A percentile compares a stretch with the other conserved stretches of the same genome.
Evolutionary conservation across 1,139 yeast genomes (phyloP).

Genomic region (Yamadazyma friedrichii): DNA sequence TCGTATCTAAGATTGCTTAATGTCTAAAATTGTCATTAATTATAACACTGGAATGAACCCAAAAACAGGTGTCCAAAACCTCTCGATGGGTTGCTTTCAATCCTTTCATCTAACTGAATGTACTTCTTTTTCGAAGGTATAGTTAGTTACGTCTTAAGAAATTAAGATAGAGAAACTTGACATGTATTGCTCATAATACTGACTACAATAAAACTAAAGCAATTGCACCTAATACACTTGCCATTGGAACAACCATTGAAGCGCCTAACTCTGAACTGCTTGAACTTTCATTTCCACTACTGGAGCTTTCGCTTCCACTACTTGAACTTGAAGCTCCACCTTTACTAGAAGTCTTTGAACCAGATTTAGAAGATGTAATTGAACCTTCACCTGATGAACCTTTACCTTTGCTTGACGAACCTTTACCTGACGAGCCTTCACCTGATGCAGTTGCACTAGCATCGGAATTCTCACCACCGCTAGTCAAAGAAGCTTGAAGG

Average conservation of each 20-base stretch:
- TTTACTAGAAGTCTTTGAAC: not conserved
- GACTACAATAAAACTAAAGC: conserved; percentile 5
- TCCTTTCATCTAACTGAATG: no score
- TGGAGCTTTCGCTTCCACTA: not conserved
- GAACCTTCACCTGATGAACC: not conserved
- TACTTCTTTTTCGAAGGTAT: not conserved
- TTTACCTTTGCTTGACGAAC: no score
- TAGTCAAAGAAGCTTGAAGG: not conserved
- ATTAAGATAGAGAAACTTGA: not conserved
- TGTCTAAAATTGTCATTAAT: no score
- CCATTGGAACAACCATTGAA: conserved; percentile 4
- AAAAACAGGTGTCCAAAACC: no score
- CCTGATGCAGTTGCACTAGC: not conserved
- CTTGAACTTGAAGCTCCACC: not conserved
- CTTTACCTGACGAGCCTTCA: no score
- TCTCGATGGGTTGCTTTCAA: no score
- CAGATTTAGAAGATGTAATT: no score
- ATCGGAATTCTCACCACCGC: not conserved
- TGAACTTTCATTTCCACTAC: not conserved
- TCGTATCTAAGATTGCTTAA: no score
- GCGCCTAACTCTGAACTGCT: not conserved
- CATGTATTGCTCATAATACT: not conserved
- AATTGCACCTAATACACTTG: conserved; percentile 5
- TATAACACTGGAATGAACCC: no score
- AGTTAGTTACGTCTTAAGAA: not conserved